phyloP scores from a whole-genome alignment of 257 asterid species.

The Ocimum tenuiflorum region DNA sequence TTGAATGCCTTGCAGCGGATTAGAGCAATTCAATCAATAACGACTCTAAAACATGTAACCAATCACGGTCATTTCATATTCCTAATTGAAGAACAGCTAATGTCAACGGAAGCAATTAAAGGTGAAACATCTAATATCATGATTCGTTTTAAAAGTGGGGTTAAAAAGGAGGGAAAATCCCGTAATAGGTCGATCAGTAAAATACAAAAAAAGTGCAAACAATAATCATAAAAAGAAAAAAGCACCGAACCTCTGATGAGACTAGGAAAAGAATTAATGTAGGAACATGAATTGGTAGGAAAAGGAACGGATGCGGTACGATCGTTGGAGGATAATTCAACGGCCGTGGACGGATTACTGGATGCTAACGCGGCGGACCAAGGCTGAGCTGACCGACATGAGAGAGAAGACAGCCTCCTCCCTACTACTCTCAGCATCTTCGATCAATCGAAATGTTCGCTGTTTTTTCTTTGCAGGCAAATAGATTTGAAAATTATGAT shows the following conservation, averaged over 20 bases:
- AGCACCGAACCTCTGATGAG: conserved; percentile 49
- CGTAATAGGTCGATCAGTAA: background rate
- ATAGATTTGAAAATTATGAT: background rate
- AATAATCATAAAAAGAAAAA: background rate
- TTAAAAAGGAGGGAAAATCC: no score
- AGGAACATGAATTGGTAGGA: conserved; percentile 11
- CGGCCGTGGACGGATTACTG: conserved; percentile 21
- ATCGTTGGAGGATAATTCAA: conserved; percentile 4
- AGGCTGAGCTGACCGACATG: conserved; percentile 41
- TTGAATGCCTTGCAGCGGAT: no score
- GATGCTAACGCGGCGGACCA: conserved; percentile 34
- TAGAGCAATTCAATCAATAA: no score
- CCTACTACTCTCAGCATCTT: conserved; percentile 63
- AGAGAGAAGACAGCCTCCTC: conserved; percentile 53
- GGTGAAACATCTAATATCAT: no score
- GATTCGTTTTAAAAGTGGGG: no score
- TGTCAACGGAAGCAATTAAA: no score
- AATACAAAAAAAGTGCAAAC: background rate
- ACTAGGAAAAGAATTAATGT: conserved; percentile 25
- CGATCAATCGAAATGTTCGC: background rate
- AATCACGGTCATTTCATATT: no score
- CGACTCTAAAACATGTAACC: no score
- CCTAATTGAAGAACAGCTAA: no score
- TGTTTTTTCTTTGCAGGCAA: background rate
- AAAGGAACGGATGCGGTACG: background rate